These are phyloP conservation scores for Exophiala sp. DNA, from an alignment of 2,329 filamentous ascomycete species.

Conservation along the genomic window DNA sequence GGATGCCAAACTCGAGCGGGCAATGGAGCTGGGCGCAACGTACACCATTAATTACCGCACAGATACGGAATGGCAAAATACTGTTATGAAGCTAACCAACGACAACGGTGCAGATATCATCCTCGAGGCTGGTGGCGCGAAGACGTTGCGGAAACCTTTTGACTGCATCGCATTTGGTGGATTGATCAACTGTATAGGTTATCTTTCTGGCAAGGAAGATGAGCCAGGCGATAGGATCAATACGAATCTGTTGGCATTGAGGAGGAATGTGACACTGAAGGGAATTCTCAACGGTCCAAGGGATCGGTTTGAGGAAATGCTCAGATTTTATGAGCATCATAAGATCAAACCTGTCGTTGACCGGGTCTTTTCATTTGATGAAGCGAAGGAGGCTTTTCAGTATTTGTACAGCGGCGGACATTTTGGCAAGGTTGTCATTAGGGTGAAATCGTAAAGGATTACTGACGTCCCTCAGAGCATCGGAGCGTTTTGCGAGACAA, in stretches of 20 bases:
- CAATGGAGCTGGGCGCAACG: conserved; percentile 42
- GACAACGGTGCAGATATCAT: conserved; percentile 44
- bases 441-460: conserved; percentile 5
- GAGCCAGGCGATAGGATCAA: conserved; percentile 50
- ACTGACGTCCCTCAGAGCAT: no score
- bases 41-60: conserved; percentile 51
- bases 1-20: conserved; percentile 45
- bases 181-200: conserved; percentile 34
- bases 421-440: conserved; percentile 41
- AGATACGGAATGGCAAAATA: conserved; percentile 44
- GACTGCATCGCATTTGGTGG: conserved; percentile 46
- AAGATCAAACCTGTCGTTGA: conserved; percentile 40
- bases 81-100: conserved; percentile 44
- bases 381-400: conserved; percentile 42
- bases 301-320: conserved; percentile 47
- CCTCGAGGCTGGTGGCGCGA: conserved; percentile 42
- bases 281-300: conserved; percentile 62
- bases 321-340: conserved; percentile 34
- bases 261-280: conserved; percentile 52
- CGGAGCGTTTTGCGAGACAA: no score
- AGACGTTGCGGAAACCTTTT: conserved; percentile 46
- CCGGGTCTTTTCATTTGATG: conserved; percentile 36
- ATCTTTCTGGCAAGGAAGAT: conserved; percentile 22
- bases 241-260: conserved; percentile 56
- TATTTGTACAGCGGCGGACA: conserved; percentile 44